Evolutionary conservation across 768 basidiomycete genomes (phyloP).

Genomic region (Pisolithus orientalis): DNA sequence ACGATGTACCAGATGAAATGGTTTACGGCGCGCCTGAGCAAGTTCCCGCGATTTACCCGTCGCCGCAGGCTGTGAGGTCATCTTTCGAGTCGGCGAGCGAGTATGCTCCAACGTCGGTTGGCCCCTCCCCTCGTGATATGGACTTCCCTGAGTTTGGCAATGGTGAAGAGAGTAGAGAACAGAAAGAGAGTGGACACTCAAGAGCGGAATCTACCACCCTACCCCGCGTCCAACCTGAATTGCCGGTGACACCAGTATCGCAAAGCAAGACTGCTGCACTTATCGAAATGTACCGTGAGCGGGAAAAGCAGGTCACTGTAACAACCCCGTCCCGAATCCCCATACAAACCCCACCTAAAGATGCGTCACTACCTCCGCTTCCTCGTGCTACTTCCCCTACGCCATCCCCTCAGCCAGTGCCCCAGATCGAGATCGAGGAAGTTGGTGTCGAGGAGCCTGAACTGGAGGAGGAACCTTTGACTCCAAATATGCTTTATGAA

Average conservation of each 20-base stretch:
- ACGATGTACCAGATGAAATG: constrained; percentile 29
- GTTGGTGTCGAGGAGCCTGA: constrained; percentile 26
- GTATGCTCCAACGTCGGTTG: constrained; percentile 24
- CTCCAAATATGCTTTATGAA: constrained; percentile 30
- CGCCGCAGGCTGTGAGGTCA: constrained; percentile 23
- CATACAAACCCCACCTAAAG: constrained; percentile 23
- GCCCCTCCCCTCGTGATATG: constrained; percentile 23
- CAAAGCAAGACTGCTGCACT: constrained; percentile 67
- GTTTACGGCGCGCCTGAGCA: constrained; percentile 25
- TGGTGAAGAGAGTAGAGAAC: constrained; percentile 14
- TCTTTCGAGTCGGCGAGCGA: constrained; percentile 29
- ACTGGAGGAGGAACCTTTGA: constrained; percentile 16
- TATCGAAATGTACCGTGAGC: constrained; percentile 82
- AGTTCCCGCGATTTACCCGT: constrained; percentile 1
- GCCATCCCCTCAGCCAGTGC: constrained; percentile 13
- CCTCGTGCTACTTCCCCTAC: constrained; percentile 11
- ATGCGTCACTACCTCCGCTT: constrained; percentile 3
- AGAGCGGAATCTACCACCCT: constrained; percentile 26
- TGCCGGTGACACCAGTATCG: constrained; percentile 15
- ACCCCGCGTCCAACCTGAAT: constrained; percentile 13
- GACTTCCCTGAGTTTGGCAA: constrained; percentile 26
- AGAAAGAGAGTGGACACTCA: constrained; percentile 20
- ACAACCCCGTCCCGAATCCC: constrained; percentile 27
- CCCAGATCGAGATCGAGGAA: constrained; percentile 21
- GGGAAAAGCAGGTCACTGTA: constrained; percentile 39